Evolutionary conservation across 2,329 filamentous ascomycete genomes (phyloP).

Genomic region (Scopulariopsis brevicaulis): DNA sequence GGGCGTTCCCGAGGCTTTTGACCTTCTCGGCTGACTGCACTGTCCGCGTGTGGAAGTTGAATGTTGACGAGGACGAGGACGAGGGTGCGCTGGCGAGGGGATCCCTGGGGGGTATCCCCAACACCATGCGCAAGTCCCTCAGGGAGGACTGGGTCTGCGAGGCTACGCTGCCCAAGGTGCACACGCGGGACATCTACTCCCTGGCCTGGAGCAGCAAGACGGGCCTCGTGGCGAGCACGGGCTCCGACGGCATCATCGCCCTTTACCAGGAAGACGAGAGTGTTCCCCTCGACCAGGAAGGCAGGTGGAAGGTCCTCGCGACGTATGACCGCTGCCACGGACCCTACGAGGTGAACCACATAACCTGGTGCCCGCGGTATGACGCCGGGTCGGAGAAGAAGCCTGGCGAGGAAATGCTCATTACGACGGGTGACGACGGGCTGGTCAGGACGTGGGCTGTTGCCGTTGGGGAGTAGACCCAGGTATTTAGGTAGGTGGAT

Average conservation of each 20-base stretch:
- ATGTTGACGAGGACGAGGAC: slow-evolving; percentile 35
- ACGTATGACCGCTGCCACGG: slow-evolving; percentile 69
- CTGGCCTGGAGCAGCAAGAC: slow-evolving; percentile 70
- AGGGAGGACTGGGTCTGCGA: slow-evolving; percentile 81
- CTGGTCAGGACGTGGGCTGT: slow-evolving; percentile 65
- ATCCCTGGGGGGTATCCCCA: slow-evolving; percentile 59
- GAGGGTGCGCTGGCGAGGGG: slow-evolving; percentile 19
- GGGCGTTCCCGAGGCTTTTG: slow-evolving; percentile 50
- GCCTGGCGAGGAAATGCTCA: slow-evolving; percentile 66
- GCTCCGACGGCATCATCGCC: slow-evolving; percentile 73
- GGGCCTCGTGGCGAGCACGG: slow-evolving; percentile 75
- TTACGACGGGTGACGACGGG: slow-evolving; percentile 90
- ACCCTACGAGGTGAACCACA: slow-evolving; percentile 89
- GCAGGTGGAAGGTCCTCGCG: slow-evolving; percentile 62
- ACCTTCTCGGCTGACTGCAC: slow-evolving; percentile 80
- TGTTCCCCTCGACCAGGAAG: slow-evolving; percentile 10
- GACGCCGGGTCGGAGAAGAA: slow-evolving; percentile 49
- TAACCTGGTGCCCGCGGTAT: slow-evolving; percentile 72
- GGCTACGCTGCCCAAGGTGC: slow-evolving; percentile 58
- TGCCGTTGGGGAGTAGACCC: neutral
- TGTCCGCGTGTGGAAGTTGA: slow-evolving; percentile 67
- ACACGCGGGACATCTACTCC: slow-evolving; percentile 75
- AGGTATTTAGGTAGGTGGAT: neutral
- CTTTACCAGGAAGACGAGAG: slow-evolving; percentile 56
- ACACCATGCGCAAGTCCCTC: slow-evolving; percentile 68